Evolutionary conservation across 2,329 filamentous ascomycete genomes (phyloP), one percentile per base, ranked within the genome.

Genomic region (Aspergillus pseudoterreus): DNA sequence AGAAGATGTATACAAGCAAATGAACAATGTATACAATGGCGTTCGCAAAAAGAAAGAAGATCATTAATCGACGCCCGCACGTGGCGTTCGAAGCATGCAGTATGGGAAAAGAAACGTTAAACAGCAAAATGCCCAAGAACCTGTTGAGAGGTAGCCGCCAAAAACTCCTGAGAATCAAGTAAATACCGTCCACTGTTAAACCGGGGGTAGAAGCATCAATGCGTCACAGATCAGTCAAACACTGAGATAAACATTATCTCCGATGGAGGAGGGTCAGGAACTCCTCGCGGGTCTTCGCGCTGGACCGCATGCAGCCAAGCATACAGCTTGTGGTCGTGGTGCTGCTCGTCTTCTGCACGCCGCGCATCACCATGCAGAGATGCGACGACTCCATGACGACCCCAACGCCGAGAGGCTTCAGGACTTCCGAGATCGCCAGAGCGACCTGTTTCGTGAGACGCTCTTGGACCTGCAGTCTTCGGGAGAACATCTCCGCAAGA

Each of bases 321-420:
- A 99, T 95, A 70, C 92, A 97, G 76, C 91, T 96, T 15, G 94
- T 99, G 35, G 95, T 94, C 6, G 94, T 97, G 15, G 83, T 87
- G 46, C 88, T 86, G 38, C 81, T 83, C 0, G 90, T 91, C 79
- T 99, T 96, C 69, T 96, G 84, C 9, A 99, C 92, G n/a, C 94
- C 94, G 43, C 94, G 84, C 92, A 96, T 97, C 14, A 96, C 91
- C 92, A 97, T 99, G 78, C 94, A 99, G 43, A 97, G 78, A 74
- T 99, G 94, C 65, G 85, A 92, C 12, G 90, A 95, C 68, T 99
- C 94, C 87, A 99, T 96, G 53, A 99, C 92, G 2, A 99, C 94
- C 17, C 90, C 92, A 2, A 99, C 92, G 43, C 94, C 94, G 67
- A 95, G 90, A 2, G 94, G 94, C 69, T 95, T 88, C 44, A 99